Evolutionary conservation across 2,329 filamentous ascomycete species (phyloP), one percentile per base, ranked within the genome.

Genomic region (Ceratocystis colombiana): DNA sequence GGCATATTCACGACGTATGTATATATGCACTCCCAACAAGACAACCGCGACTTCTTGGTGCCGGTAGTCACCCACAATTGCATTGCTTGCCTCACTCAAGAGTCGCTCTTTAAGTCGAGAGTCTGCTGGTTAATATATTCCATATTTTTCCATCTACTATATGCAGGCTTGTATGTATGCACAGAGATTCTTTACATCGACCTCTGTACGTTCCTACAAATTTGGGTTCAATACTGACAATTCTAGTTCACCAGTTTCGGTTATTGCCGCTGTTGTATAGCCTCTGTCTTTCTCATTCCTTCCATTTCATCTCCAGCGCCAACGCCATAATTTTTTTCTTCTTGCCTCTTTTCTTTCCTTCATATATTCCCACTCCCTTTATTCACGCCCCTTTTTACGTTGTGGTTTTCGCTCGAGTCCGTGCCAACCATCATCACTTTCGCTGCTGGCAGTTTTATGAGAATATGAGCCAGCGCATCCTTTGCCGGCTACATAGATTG

Each of bases 401-500:
- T 7, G 55, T 59, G 55, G 28, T 33, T 37, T 15, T 15, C 28
- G 20, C 55, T 59, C 55, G 17, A 53, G 48, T 22, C 48, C 22
- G 22, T 25, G 22, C 20, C 22, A 28, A 25, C 10, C 48, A 53
- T 53, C 48, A 3, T 53, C 48, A 53, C 48, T 59, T 59, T 25
- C n/a, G n/a, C 5, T 59, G 1, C 28, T 17, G 30, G 28, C 28
- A 25, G 28, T 10, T 59, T 59, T 37, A 22, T 59, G n/a, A 37
- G 55, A 59, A 59, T n/a, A 59, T 59, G 55, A 37, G n/a, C 55
- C n/a, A 8, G 30, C 8, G 28, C 44, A 65, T 65, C 25, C 37
- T 55, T 17, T 45, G 64, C 64, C 48, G 37, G 28, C 37, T n/a
- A 65, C 48, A 59, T 65, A 22, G 7, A 65, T 33, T 65, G 41